Evolutionary conservation across 2,329 filamentous ascomycete genomes (phyloP).

Genomic region (Pleomassaria siparia): DNA sequence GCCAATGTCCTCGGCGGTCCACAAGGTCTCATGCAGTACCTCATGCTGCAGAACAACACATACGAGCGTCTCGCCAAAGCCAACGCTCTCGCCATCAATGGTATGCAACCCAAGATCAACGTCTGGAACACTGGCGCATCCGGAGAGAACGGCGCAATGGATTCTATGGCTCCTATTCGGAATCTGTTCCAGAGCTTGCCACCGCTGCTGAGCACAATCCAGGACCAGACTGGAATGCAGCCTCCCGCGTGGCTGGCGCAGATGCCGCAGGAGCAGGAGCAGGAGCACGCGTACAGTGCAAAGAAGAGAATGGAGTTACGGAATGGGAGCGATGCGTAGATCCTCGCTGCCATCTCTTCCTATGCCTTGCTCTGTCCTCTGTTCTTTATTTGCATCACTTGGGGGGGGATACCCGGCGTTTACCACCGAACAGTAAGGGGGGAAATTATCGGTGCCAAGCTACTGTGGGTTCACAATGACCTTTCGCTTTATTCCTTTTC

Average conservation of each 20-base stretch:
- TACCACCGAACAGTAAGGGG: no score
- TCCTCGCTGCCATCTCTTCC: neutral
- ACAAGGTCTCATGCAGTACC: conserved; percentile 74
- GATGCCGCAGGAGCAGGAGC: conserved; percentile 46
- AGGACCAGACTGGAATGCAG: conserved; percentile 83
- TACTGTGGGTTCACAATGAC: no score
- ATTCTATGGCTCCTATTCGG: conserved; percentile 66
- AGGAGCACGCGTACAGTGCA: neutral
- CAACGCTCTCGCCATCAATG: conserved; percentile 73
- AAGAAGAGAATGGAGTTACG: conserved; percentile 5
- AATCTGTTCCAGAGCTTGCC: conserved; percentile 85
- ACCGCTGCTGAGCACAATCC: conserved; percentile 79
- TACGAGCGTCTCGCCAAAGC: conserved; percentile 77
- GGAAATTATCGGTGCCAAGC: no score
- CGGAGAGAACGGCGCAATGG: conserved; percentile 50
- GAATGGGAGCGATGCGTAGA: conserved; percentile 4
- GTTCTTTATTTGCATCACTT: neutral
- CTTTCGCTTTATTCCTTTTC: no score
- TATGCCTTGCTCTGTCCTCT: neutral
- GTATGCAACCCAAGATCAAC: conserved; percentile 84
- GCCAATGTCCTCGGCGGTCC: conserved; percentile 75
- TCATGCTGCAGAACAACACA: conserved; percentile 83
- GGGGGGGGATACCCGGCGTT: neutral
- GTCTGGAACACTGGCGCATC: conserved; percentile 78
- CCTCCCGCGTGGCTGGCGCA: conserved; percentile 72